Evolutionary conservation across 805 yeast species (phyloP).

Genomic region (Candida schatavii): DNA sequence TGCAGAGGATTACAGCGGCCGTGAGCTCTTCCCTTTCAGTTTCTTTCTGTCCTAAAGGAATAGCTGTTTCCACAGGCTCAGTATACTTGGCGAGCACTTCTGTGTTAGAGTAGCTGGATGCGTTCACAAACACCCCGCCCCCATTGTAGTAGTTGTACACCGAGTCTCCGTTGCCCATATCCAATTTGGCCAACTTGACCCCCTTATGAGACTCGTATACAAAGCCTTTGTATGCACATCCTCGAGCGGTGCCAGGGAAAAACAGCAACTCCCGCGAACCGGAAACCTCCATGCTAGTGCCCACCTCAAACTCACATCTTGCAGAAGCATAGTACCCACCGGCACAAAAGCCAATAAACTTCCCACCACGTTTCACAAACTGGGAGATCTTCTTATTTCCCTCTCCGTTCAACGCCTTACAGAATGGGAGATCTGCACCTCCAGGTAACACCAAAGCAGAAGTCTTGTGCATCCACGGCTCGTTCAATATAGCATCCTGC

Average conservation of each 20-base stretch:
- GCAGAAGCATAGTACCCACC: slow-evolving; percentile 86
- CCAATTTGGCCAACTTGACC: slow-evolving; percentile 55
- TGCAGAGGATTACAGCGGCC: slow-evolving; percentile 74
- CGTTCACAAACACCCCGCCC: slow-evolving; percentile 82
- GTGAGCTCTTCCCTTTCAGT: slow-evolving; percentile 23
- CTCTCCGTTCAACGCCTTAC: slow-evolving; percentile 65
- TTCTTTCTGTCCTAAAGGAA: too few relatives aligned
- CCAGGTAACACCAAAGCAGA: slow-evolving; percentile 87
- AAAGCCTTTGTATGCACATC: slow-evolving; percentile 80
- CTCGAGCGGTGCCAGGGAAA: slow-evolving; percentile 80
- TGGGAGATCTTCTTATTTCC: slow-evolving; percentile 61
- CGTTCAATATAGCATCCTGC: slow-evolving; percentile 59
- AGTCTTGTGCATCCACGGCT: slow-evolving; percentile 87
- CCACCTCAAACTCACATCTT: slow-evolving; percentile 80
- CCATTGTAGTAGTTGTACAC: slow-evolving; percentile 72
- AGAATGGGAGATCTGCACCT: slow-evolving; percentile 92
- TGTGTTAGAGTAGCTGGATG: slow-evolving; percentile 56
- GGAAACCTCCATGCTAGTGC: slow-evolving; percentile 69
- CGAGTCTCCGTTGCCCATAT: slow-evolving; percentile 20
- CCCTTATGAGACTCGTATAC: slow-evolving; percentile 75
- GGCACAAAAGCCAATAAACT: slow-evolving; percentile 86
- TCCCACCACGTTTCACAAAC: slow-evolving; percentile 77
- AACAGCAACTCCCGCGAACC: slow-evolving; percentile 82
- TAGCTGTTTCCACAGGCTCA: slow-evolving; percentile 53
- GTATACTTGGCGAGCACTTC: slow-evolving; percentile 71